Conservation (phyloP, 345 rosid genomes). For the Melastoma malabathricum region DNA sequence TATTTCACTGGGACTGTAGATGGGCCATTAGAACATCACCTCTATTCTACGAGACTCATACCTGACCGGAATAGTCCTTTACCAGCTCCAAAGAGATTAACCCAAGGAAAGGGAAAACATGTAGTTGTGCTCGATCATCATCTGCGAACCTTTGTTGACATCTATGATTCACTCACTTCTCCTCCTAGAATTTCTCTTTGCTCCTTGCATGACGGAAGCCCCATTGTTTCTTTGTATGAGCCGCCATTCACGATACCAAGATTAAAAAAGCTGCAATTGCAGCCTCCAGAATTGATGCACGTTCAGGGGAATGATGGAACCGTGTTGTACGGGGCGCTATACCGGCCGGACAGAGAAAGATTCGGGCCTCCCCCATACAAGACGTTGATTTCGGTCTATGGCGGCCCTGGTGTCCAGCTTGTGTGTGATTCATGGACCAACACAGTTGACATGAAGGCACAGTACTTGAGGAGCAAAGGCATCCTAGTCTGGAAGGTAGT, state of each 20-base stretch:
- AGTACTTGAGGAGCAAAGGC: constrained; percentile 78
- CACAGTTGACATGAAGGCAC: constrained; percentile 93
- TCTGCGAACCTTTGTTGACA: constrained; percentile 71
- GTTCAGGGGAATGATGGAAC: constrained; percentile 67
- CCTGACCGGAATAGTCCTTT: constrained; percentile 19
- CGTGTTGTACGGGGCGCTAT: constrained; percentile 58
- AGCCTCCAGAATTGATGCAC: constrained; percentile 66
- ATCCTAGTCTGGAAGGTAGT: constrained; percentile 85
- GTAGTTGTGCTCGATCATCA: constrained; percentile 68
- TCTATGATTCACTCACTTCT: constrained; percentile 65
- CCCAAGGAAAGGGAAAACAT: constrained; percentile 81
- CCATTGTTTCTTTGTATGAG: constrained; percentile 54
- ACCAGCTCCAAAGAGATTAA: constrained; percentile 48
- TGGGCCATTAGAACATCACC: constrained; percentile 65
- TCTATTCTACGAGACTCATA: constrained; percentile 45
- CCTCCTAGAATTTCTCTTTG: constrained; percentile 61
- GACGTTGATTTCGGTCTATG: constrained; percentile 72
- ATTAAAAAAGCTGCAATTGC: constrained; percentile 44
- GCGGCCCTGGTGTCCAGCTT: constrained; percentile 74
- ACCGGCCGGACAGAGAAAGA: constrained; percentile 54
- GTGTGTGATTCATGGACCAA: constrained; percentile 70
- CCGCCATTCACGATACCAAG: constrained; percentile 39
- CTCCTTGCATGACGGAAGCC: constrained; percentile 49
- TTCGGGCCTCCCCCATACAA: constrained; percentile 93
- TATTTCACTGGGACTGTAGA: constrained; percentile 81